Percentiles rank a stretch among this genome's conserved stretches.
Evolutionary conservation across 2,329 filamentous ascomycete genomes (phyloP).

Genomic region (Thyridium curvatum): DNA sequence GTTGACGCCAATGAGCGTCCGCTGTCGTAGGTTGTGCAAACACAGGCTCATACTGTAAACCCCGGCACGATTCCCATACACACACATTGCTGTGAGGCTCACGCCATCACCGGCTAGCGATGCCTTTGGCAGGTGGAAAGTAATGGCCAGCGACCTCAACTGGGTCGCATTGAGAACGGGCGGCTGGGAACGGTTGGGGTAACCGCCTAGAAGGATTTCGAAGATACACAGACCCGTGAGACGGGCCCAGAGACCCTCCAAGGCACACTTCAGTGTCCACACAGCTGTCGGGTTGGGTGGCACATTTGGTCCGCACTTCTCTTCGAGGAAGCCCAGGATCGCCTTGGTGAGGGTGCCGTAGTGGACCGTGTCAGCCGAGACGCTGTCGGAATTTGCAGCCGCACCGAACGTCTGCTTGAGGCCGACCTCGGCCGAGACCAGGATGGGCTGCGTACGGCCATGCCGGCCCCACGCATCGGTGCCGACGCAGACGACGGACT

Average conservation of each 20-base stretch:
- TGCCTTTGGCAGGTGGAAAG: constrained; percentile 59
- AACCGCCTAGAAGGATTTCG: too few relatives aligned
- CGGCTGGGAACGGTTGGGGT: constrained; percentile 8
- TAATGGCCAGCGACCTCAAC: constrained; percentile 43
- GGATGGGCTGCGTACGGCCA: constrained; percentile 52
- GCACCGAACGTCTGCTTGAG: constrained; percentile 50
- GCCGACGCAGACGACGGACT: constrained; percentile 47
- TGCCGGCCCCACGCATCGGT: constrained; percentile 63
- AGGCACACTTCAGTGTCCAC: too few relatives aligned
- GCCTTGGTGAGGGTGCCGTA: constrained; percentile 67
- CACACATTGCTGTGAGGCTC: constrained; percentile 39
- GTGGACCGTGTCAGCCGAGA: constrained; percentile 67
- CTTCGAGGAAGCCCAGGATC: constrained; percentile 40
- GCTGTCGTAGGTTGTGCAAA: constrained; percentile 53
- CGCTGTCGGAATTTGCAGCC: constrained; percentile 51
- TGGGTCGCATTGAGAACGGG: constrained; percentile 24
- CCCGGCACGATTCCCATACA: constrained; percentile 22
- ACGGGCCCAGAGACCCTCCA: too few relatives aligned
- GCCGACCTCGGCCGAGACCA: constrained; percentile 53
- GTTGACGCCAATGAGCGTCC: constrained; percentile 68
- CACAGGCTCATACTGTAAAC: constrained; percentile 28
- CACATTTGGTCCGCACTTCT: constrained; percentile 6
- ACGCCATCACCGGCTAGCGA: constrained; percentile 59
- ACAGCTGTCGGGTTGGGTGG: neutral
- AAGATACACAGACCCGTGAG: too few relatives aligned